phyloP scores from a whole-genome alignment of 2,329 filamentous ascomycete genomes.

The Coniella vitis region DNA sequence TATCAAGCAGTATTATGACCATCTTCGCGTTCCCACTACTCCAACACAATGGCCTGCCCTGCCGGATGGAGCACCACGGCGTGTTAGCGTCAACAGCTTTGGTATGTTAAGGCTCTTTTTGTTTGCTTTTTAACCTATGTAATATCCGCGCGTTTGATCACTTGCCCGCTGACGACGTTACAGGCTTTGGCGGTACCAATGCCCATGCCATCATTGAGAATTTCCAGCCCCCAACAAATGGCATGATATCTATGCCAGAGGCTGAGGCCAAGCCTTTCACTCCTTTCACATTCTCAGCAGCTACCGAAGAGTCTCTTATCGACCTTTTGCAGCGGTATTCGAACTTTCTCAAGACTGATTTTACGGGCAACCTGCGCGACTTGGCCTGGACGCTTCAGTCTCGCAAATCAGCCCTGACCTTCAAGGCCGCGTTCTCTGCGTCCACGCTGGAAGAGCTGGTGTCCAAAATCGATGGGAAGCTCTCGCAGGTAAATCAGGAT shows the following conservation, averaged over 20 bases:
- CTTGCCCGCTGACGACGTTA: neutral
- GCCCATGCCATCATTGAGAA: slow-evolving; percentile 26
- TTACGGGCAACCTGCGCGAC: neutral
- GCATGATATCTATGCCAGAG: neutral
- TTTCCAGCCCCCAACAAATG: too few species aligned
- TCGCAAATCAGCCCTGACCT: slow-evolving; percentile 5
- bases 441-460: slow-evolving; percentile 20
- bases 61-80: slow-evolving; percentile 17
- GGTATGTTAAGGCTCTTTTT: too few species aligned
- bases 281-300: slow-evolving; percentile 25
- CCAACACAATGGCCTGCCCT: slow-evolving; percentile 20
- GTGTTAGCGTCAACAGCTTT: slow-evolving; percentile 29
- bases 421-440: neutral
- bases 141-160: too few species aligned
- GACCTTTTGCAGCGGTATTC: neutral
- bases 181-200: slow-evolving; percentile 25
- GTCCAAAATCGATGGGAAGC: slow-evolving; percentile 20
- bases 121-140: too few species aligned
- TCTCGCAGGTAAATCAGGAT: slow-evolving; percentile 3
- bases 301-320: slow-evolving; percentile 16
- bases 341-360: neutral
- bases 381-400: neutral
- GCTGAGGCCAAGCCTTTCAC: neutral
- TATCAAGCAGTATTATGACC: slow-evolving; percentile 24
- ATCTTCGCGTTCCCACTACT: slow-evolving; percentile 20